phyloP scores from a whole-genome alignment of 2,329 filamentous ascomycete species.

The Amauroascus verrucosus region DNA sequence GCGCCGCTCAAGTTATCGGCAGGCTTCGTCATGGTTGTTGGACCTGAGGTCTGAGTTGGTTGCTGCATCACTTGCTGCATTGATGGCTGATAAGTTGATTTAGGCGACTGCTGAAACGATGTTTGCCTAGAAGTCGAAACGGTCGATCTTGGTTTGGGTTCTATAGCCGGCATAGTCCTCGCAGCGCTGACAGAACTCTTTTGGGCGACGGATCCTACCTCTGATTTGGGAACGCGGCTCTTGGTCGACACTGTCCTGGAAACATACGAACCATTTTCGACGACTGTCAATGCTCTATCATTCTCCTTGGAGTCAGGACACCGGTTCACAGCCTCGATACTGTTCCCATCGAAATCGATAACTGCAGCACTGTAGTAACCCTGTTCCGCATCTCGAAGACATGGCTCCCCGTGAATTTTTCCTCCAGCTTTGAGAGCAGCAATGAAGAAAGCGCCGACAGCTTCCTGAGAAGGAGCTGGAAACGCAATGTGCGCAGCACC shows the following conservation, averaged over 20 bases:
- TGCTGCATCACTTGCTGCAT: conserved; percentile 13
- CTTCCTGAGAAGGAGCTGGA: conserved; percentile 53
- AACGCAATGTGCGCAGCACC: conserved; percentile 55
- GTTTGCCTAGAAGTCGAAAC: conserved; percentile 1
- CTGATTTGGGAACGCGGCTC: conserved; percentile 21
- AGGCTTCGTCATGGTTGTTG: conserved; percentile 24
- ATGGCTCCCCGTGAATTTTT: conserved; percentile 48
- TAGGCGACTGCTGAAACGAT: conserved; percentile 7
- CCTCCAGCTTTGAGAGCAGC: conserved; percentile 57
- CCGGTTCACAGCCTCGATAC: conserved; percentile 57
- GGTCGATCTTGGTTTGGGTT: conserved; percentile 14
- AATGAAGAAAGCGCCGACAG: conserved; percentile 62
- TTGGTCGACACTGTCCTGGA: conserved; percentile 26
- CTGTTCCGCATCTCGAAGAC: conserved; percentile 43
- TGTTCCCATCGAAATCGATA: conserved; percentile 73
- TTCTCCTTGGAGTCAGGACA: conserved; percentile 22
- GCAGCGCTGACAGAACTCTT: conserved; percentile 17
- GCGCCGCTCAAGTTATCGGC: conserved; percentile 32
- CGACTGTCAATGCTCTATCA: conserved; percentile 24
- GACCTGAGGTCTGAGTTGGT: conserved; percentile 30
- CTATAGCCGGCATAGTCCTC: conserved; percentile 16
- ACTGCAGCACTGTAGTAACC: conserved; percentile 55
- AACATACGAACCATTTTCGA: conserved; percentile 32
- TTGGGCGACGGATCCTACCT: conserved; percentile 21
- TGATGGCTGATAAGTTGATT: conserved; percentile 12